Conservation (phyloP, 768 basidiomycete genomes). For the Amanita inopinata region DNA sequence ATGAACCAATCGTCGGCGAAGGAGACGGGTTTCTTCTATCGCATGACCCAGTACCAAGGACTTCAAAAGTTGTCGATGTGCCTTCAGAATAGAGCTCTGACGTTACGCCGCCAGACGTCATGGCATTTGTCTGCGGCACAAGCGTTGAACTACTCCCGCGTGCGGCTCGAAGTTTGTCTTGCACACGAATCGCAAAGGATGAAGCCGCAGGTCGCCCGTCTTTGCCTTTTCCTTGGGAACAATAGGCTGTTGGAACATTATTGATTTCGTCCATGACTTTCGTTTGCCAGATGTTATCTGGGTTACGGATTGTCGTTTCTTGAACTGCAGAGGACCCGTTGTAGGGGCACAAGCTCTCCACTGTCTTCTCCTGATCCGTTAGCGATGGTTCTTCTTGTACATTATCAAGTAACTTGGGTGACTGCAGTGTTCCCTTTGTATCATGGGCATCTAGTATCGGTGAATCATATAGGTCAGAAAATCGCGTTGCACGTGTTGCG, state of each 20-base stretch:
- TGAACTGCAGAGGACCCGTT: too few relatives aligned
- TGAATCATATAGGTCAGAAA: slow-evolving; percentile 30
- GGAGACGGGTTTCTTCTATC: too few relatives aligned
- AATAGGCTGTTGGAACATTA: background rate
- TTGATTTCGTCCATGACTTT: too few relatives aligned
- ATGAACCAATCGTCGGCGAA: too few relatives aligned
- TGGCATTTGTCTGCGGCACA: background rate
- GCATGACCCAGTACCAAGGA: too few relatives aligned
- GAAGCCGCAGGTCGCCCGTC: slow-evolving; percentile 13
- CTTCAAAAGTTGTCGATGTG: too few relatives aligned
- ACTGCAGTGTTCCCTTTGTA: background rate
- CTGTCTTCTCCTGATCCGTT: too few relatives aligned
- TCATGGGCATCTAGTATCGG: slow-evolving; percentile 17
- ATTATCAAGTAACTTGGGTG: background rate
- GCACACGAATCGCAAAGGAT: slow-evolving; percentile 34
- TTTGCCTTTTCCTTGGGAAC: background rate
- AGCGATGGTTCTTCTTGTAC: slow-evolving; percentile 1
- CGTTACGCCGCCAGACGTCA: too few relatives aligned
- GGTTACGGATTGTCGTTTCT: too few relatives aligned
- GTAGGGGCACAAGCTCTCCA: too few relatives aligned
- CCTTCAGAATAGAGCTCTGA: too few relatives aligned
- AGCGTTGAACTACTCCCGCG: slow-evolving; percentile 1
- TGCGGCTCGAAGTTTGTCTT: slow-evolving; percentile 27
- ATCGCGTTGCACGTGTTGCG: slow-evolving; percentile 21
- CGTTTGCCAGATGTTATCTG: too few relatives aligned